phyloP scores from a whole-genome alignment of 345 rosid species.

The Kernera saxatilis region DNA sequence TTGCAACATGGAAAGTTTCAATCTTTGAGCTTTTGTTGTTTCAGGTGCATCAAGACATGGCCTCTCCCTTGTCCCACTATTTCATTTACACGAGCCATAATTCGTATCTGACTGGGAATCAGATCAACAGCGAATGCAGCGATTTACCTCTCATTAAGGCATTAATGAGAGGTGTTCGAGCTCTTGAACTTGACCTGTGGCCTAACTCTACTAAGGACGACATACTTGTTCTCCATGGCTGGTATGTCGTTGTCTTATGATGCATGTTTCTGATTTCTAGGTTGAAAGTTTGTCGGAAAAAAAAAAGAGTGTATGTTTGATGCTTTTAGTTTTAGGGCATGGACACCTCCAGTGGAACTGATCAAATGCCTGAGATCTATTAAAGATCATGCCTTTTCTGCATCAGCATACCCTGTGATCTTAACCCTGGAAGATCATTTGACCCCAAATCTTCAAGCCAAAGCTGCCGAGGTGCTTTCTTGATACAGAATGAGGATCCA shows the following conservation, averaged over 20 bases:
- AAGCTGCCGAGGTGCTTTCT: slow-evolving; percentile 62
- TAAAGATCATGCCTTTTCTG: slow-evolving; percentile 56
- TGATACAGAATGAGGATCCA: not conserved
- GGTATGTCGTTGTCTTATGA: slow-evolving; percentile 38
- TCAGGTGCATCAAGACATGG: slow-evolving; percentile 91
- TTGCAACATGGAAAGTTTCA: not conserved
- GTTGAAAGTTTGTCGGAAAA: not conserved
- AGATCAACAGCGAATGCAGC: slow-evolving; percentile 91
- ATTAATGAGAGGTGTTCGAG: slow-evolving; percentile 69
- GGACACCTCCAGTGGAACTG: slow-evolving; percentile 86
- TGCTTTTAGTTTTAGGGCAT: slow-evolving; percentile 59
- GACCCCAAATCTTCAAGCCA: slow-evolving; percentile 62
- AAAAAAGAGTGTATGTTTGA: not conserved
- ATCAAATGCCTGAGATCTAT: slow-evolving; percentile 65
- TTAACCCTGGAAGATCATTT: slow-evolving; percentile 77
- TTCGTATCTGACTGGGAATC: slow-evolving; percentile 90
- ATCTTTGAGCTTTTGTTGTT: slow-evolving; percentile 2
- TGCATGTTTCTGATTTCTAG: not conserved
- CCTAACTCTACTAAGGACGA: slow-evolving; percentile 70
- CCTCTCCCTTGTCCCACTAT: slow-evolving; percentile 76
- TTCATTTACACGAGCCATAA: slow-evolving; percentile 93
- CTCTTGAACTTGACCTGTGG: slow-evolving; percentile 95
- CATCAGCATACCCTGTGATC: slow-evolving; percentile 64
- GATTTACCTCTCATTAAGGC: slow-evolving; percentile 86
- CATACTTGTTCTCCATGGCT: slow-evolving; percentile 85